phyloP scores from a whole-genome alignment of 192 early-diverging fungal species.

The Coemansia sp. region DNA sequence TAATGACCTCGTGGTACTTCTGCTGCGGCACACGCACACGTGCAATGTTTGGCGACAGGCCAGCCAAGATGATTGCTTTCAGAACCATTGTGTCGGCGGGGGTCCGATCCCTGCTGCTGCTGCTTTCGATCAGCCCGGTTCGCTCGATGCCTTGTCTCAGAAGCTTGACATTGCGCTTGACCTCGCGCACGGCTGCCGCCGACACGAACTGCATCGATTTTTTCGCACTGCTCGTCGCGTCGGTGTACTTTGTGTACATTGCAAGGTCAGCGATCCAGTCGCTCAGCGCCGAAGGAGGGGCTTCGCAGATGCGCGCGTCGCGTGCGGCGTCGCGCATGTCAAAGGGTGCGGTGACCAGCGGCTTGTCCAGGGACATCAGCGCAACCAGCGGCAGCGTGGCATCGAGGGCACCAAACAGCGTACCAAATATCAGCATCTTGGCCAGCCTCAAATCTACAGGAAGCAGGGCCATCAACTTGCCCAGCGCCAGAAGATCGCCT shows the following conservation, averaged over 20 bases:
- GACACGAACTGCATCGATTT: slow-evolving; percentile 58
- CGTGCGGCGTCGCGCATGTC: slow-evolving; percentile 2
- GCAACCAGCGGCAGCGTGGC: slow-evolving; percentile 69
- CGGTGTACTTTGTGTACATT: slow-evolving; percentile 55
- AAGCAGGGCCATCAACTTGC: slow-evolving; percentile 65
- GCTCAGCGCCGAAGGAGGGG: slow-evolving; percentile 33
- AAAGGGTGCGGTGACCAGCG: slow-evolving; percentile 31
- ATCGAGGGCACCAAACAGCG: slow-evolving; percentile 72
- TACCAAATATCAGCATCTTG: slow-evolving; percentile 75
- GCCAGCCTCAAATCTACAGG: slow-evolving; percentile 78
- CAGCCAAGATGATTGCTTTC: slow-evolving; percentile 76
- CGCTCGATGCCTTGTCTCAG: slow-evolving; percentile 58
- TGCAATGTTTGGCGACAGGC: slow-evolving; percentile 81
- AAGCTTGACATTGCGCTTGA: slow-evolving; percentile 59
- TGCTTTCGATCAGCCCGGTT: slow-evolving; percentile 5
- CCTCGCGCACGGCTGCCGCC: slow-evolving; percentile 60
- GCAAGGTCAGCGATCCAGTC: slow-evolving; percentile 68
- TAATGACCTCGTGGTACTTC: slow-evolving; percentile 70
- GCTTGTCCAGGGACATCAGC: slow-evolving; percentile 52
- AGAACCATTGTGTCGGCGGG: slow-evolving; percentile 56
- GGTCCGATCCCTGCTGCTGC: neutral
- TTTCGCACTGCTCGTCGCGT: neutral
- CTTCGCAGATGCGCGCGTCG: neutral
- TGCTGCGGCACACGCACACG: slow-evolving; percentile 68
- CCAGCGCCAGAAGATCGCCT: slow-evolving; percentile 66